These are phyloP conservation scores for Fusarium annulatum DNA, from an alignment of 2,329 filamentous ascomycete species.

Conservation along the genomic window DNA sequence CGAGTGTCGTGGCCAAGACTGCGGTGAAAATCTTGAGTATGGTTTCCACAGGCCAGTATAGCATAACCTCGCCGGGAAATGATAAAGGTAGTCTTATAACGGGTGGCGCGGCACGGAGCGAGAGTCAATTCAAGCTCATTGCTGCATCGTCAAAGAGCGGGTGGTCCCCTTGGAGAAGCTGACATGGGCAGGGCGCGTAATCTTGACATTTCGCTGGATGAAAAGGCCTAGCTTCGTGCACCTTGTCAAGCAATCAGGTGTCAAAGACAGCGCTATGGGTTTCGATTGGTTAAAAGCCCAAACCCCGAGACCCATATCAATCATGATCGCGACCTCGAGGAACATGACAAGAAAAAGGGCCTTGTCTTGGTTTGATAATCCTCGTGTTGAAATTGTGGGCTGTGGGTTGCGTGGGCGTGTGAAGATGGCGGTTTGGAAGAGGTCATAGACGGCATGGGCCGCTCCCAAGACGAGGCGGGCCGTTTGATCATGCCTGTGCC, in stretches of 20 bases:
- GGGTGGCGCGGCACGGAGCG: conserved; percentile 53
- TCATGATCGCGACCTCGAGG: conserved; percentile 31
- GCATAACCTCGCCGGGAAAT: conserved; percentile 1
- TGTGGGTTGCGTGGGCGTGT: conserved; percentile 29
- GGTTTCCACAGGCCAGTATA: not conserved
- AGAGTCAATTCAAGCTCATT: conserved; percentile 38
- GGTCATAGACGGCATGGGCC: conserved; percentile 28
- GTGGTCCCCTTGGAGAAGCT: conserved; percentile 28
- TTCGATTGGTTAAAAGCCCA: conserved; percentile 54
- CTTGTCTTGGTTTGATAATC: conserved; percentile 7
- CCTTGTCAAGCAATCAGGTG: conserved; percentile 60
- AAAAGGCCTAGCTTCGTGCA: conserved; percentile 53
- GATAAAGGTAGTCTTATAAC: conserved; percentile 3
- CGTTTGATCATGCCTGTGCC: conserved; percentile 29
- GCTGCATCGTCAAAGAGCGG: conserved; percentile 14
- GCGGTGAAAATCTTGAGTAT: not conserved
- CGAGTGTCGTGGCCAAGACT: not conserved
- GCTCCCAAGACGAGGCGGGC: conserved; percentile 33
- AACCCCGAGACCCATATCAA: conserved; percentile 31
- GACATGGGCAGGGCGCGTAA: conserved; percentile 63
- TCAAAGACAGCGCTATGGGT: conserved; percentile 49
- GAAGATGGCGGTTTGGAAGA: conserved; percentile 12
- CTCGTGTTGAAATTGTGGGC: conserved; percentile 12
- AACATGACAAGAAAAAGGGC: conserved; percentile 8
- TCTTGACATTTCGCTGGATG: conserved; percentile 60